Percentiles rank a stretch among this genome's conserved stretches.
Conservation (phyloP, 352 stramenopile genomes). For the Pythium diclinum region DNA sequence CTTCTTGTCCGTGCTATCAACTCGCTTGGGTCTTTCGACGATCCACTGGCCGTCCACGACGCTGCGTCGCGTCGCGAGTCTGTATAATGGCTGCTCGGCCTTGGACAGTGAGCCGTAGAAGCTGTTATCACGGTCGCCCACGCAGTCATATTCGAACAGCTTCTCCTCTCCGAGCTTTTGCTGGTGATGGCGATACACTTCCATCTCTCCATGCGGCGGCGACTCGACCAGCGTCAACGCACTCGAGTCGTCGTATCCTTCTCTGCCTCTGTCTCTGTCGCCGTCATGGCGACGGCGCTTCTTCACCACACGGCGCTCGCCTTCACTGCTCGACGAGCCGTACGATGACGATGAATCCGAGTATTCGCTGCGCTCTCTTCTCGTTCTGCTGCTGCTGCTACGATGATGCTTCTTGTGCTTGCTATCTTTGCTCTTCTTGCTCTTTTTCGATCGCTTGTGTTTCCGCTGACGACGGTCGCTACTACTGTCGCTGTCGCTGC, state of each 20-base stretch:
- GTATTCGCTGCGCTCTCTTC: slow-evolving; percentile 15
- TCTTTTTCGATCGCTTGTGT: slow-evolving; percentile 9
- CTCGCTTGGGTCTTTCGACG: slow-evolving; percentile 6
- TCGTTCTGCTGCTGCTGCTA: not conserved
- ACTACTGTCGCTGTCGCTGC: slow-evolving; percentile 12
- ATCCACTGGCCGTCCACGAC: slow-evolving; percentile 47
- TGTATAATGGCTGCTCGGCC: slow-evolving; percentile 64
- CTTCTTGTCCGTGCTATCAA: not conserved
- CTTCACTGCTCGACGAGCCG: not conserved
- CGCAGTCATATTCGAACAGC: slow-evolving; percentile 64
- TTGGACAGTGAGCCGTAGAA: slow-evolving; percentile 66
- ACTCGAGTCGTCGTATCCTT: not conserved
- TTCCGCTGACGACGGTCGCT: not conserved
- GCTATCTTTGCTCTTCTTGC: slow-evolving; percentile 22
- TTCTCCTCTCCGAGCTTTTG: slow-evolving; percentile 23
- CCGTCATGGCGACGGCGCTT: slow-evolving; percentile 3
- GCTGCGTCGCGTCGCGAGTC: slow-evolving; percentile 46
- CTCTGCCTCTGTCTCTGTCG: not conserved
- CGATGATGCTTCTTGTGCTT: slow-evolving; percentile 16
- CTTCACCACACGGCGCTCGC: not conserved
- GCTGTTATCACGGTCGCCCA: slow-evolving; percentile 61
- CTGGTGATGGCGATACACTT: slow-evolving; percentile 16
- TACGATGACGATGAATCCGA: slow-evolving; percentile 10
- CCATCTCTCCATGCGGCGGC: slow-evolving; percentile 11
- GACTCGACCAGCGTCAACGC: slow-evolving; percentile 14